phyloP scores from a whole-genome alignment of 1,139 yeast species.

The Petasospora fabianii region DNA sequence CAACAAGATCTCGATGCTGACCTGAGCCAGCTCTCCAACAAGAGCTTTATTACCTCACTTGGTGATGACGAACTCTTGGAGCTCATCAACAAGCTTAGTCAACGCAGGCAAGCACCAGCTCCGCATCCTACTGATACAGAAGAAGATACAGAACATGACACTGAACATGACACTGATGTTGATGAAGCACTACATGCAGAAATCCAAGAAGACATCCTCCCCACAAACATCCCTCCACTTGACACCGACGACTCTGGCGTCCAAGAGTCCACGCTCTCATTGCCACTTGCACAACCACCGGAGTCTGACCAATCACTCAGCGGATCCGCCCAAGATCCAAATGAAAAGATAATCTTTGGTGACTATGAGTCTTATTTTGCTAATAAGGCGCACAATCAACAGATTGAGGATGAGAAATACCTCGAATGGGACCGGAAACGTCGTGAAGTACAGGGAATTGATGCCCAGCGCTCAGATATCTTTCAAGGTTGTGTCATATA shows the following conservation, averaged over 20 bases:
- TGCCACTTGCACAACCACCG: slow-evolving; percentile 10
- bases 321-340: neutral
- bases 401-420: slow-evolving; percentile 54
- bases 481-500: slow-evolving; percentile 64
- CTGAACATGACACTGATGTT: no score
- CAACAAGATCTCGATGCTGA: neutral
- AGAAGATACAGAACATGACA: slow-evolving; percentile 26
- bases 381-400: slow-evolving; percentile 66
- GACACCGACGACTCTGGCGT: slow-evolving; percentile 1
- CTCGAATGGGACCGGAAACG: slow-evolving; percentile 47
- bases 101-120: slow-evolving; percentile 12
- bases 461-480: slow-evolving; percentile 34
- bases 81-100: slow-evolving; percentile 37
- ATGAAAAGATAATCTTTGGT: slow-evolving; percentile 47
- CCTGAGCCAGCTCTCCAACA: slow-evolving; percentile 16
- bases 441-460: slow-evolving; percentile 23
- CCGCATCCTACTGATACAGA: slow-evolving; percentile 9
- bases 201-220: neutral
- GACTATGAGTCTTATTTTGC: slow-evolving; percentile 67
- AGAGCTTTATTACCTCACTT: slow-evolving; percentile 31
- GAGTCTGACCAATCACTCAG: neutral
- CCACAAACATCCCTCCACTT: neutral
- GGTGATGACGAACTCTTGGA: slow-evolving; percentile 41
- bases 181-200: neutral
- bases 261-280: slow-evolving; percentile 9